A percentile compares a stretch with the other conserved stretches of the same genome.
Evolutionary conservation across 2,329 filamentous ascomycete genomes (phyloP).

Genomic region (Elsinoe fawcettii): DNA sequence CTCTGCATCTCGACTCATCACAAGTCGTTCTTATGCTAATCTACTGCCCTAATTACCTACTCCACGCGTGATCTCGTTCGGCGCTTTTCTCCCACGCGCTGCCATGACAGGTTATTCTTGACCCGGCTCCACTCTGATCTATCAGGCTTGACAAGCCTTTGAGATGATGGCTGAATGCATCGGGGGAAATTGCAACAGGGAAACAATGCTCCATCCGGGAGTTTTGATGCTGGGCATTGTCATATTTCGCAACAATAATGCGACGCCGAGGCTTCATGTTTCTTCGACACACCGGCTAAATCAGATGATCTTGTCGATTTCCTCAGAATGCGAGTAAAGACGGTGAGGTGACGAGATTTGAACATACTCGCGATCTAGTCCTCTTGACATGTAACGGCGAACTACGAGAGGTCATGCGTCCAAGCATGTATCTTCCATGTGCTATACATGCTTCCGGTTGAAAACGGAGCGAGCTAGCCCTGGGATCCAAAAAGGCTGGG

Average conservation of each 20-base stretch:
- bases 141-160: neutral
- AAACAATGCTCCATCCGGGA: neutral
- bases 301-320: neutral
- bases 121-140: neutral
- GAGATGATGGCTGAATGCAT: neutral
- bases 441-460: neutral
- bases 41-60: neutral
- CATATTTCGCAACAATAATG: neutral
- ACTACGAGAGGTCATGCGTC: neutral
- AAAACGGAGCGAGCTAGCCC: slow-evolving; percentile 1
- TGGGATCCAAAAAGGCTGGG: neutral
- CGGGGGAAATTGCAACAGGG: neutral
- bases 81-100: neutral
- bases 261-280: neutral
- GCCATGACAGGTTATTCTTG: neutral
- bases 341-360: neutral
- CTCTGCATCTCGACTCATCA: neutral
- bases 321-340: neutral
- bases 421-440: neutral
- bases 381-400: neutral
- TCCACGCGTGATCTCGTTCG: neutral
- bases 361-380: neutral
- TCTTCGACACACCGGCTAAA: neutral
- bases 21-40: neutral
- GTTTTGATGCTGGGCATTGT: neutral